Evolutionary conservation across 805 yeast genomes (phyloP).

Genomic region (Candida ficus): DNA sequence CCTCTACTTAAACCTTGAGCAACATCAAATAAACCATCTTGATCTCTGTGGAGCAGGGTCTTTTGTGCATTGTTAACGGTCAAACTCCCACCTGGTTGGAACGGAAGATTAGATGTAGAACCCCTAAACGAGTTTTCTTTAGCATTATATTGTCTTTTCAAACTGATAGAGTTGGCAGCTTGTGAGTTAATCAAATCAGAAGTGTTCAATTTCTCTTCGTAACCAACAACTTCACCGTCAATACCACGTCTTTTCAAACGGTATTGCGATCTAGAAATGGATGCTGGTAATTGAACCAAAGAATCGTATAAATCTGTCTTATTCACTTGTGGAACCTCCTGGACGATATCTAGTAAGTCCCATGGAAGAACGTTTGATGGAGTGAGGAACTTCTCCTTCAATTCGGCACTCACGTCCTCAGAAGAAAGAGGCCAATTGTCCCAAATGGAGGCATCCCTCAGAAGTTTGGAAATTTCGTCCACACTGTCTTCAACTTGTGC

Average conservation of each 20-base stretch:
- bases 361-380: slow-evolving; percentile 64
- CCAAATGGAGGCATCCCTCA: slow-evolving; percentile 3
- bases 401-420: slow-evolving; percentile 12
- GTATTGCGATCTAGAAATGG: slow-evolving; percentile 57
- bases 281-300: slow-evolving; percentile 53
- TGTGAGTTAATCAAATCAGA: slow-evolving; percentile 41
- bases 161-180: slow-evolving; percentile 66
- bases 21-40: slow-evolving; percentile 69
- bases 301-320: slow-evolving; percentile 20
- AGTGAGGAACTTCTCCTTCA: slow-evolving; percentile 43
- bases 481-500: not conserved
- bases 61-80: slow-evolving; percentile 27
- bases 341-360: slow-evolving; percentile 67
- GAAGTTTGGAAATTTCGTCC: slow-evolving; percentile 3
- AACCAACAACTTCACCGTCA: slow-evolving; percentile 58
- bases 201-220: slow-evolving; percentile 56
- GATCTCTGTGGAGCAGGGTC: slow-evolving; percentile 54
- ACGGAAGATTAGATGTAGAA: slow-evolving; percentile 71
- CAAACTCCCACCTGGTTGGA: slow-evolving; percentile 80
- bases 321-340: slow-evolving; percentile 42
- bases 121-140: slow-evolving; percentile 64
- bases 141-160: slow-evolving; percentile 62
- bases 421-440: not conserved
- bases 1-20: slow-evolving; percentile 86
- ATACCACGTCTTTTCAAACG: slow-evolving; percentile 73